Percentiles rank a stretch among this genome's conserved stretches.
Conservation (phyloP, 1,284 basidiomycete species). For the Boletus smithii region DNA sequence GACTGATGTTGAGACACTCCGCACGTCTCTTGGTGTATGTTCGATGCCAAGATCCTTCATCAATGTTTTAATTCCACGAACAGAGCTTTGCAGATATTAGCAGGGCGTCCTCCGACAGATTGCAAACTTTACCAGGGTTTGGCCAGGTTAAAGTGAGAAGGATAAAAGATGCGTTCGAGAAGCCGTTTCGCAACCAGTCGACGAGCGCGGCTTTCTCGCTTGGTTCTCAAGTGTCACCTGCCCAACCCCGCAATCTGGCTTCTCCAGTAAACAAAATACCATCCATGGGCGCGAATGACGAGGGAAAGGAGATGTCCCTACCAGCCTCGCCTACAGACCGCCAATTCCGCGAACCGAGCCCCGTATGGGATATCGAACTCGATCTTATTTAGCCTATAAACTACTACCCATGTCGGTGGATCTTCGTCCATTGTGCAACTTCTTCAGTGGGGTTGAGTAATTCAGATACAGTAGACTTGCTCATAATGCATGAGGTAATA, state of each 20-base stretch:
- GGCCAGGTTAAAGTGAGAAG: conserved; percentile 92
- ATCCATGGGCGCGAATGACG: conserved; percentile 6
- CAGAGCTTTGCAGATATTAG: conserved; percentile 85
- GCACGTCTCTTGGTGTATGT: conserved; percentile 89
- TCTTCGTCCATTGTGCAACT: background rate
- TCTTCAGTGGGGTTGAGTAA: background rate
- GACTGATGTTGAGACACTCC: conserved; percentile 92
- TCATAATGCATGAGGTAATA: too few species aligned
- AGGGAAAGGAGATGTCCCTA: conserved; percentile 19
- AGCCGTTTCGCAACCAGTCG: conserved; percentile 65
- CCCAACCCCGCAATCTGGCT: background rate
- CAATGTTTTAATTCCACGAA: conserved; percentile 6
- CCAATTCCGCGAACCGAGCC: conserved; percentile 36
- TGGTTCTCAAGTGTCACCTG: conserved; percentile 23
- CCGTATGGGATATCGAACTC: conserved; percentile 61
- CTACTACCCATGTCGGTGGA: background rate
- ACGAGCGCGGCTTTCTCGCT: conserved; percentile 47
- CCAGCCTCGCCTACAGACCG: conserved; percentile 6
- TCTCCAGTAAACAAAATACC: conserved; percentile 14
- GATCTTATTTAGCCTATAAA: conserved; percentile 24
- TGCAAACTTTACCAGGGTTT: conserved; percentile 87
- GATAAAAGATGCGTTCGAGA: conserved; percentile 74
- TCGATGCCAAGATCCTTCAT: background rate
- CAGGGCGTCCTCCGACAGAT: conserved; percentile 66
- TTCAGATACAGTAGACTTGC: too few species aligned